Evolutionary conservation across 2,329 filamentous ascomycete species (phyloP), one percentile per base, ranked within the genome.

Genomic region (Cercospora zeae-maydis): DNA sequence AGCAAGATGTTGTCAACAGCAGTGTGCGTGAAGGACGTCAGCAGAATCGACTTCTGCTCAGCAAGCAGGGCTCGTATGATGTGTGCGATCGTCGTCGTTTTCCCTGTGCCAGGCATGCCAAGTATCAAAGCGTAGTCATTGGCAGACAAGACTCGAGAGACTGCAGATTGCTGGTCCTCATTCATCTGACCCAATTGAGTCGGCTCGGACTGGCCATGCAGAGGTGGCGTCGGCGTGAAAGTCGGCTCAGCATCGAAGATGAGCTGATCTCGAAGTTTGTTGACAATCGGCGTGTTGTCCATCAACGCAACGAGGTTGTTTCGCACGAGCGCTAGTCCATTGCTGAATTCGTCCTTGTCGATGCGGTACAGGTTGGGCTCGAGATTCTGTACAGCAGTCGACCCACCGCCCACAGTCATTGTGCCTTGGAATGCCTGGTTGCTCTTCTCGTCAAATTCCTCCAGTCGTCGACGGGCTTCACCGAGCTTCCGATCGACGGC

Each of bases 281-380:
- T 71, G 33, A 71, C 66, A 1, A 74, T 70, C 1, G 72, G 71
- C 58, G 73, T 69, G 1, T 69, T 65, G n/a, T 70, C 71, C 93
- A 99, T 98, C 71, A 96, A 85, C 69, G 93, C 91, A 33, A 98
- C 86, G 1, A 99, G 83, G 70, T 98, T 99, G 77, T 96, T 97
- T 58, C 95, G 88, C 51, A 96, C 91, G 31, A 90, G 89, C 2
- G 95, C 92, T 91, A 99, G 96, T 62, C 95, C 95, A 71, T 96
- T 98, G 77, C 92, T 96, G 77, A 99, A 99, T 73, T 99, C 95
- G 71, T 99, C 95, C 75, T 97, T 97, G 77, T 99, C 95, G 3
- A 99, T 81, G 24, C 95, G 89, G 71, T 96, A 99, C 54, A 86
- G 82, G 5, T 89, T 78, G 3, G 84, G 84, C 3, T 83, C 75